These are phyloP conservation scores for Botrytis paeoniae DNA, from an alignment of 2,329 filamentous ascomycete species.

Conservation along the genomic window DNA sequence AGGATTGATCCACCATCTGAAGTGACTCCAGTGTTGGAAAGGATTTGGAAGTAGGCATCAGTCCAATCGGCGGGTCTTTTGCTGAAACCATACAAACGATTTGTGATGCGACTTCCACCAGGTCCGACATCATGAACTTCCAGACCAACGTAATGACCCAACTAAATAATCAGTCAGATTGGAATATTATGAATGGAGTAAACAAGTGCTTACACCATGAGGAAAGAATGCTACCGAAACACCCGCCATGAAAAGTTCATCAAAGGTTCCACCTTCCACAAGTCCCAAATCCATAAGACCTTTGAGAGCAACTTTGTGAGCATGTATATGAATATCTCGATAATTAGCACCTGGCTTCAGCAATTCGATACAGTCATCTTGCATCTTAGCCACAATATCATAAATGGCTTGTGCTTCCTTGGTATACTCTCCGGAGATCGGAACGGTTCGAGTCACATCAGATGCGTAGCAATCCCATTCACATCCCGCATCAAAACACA, in stretches of 20 bases:
- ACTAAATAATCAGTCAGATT: conserved; percentile 11
- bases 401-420: conserved; percentile 71
- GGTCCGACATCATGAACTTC: conserved; percentile 60
- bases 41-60: conserved; percentile 24
- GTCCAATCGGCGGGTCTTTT: conserved; percentile 19
- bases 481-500: conserved; percentile 84
- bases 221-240: conserved; percentile 63
- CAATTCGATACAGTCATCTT: conserved; percentile 66
- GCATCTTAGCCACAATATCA: conserved; percentile 76
- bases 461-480: conserved; percentile 85
- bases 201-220: conserved; percentile 46
- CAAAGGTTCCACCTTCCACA: conserved; percentile 57
- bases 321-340: conserved; percentile 68
- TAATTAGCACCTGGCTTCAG: conserved; percentile 68
- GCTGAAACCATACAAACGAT: conserved; percentile 35
- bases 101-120: conserved; percentile 33
- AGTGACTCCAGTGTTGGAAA: conserved; percentile 11
- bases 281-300: conserved; percentile 72
- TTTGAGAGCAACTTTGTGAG: conserved; percentile 67
- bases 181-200: no score
- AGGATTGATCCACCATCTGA: conserved; percentile 41
- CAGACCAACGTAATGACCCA: conserved; percentile 56
- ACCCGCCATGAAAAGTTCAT: conserved; percentile 52
- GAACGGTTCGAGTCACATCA: conserved; percentile 87
- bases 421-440: conserved; percentile 68